A percentile compares a stretch with the other conserved stretches of the same genome.
Conservation (phyloP, 768 basidiomycete genomes). For the Leccinum disarticulatum region DNA sequence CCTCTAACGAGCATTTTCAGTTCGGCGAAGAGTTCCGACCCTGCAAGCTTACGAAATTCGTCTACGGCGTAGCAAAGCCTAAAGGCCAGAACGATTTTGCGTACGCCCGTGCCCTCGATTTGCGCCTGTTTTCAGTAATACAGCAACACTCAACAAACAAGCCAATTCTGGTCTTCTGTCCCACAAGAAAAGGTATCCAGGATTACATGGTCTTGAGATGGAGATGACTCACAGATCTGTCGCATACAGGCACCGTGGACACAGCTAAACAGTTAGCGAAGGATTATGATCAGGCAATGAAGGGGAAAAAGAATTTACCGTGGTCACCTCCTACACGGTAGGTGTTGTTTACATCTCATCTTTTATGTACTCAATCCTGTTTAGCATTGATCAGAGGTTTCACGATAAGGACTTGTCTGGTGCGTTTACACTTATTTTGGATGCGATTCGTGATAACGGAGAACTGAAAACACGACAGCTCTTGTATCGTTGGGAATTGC, state of each 20-base stretch:
- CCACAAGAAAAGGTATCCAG: conserved; percentile 76
- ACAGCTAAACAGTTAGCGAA: conserved; percentile 80
- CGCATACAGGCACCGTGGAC: conserved; percentile 47
- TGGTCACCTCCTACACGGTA: conserved; percentile 68
- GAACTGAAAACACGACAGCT: conserved; percentile 37
- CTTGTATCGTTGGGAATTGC: conserved; percentile 78
- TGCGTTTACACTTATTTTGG: conserved; percentile 15
- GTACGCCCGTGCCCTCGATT: conserved; percentile 70
- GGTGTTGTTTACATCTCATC: background rate
- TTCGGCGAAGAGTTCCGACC: conserved; percentile 94
- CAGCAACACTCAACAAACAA: conserved; percentile 73
- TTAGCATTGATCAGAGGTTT: conserved; percentile 57
- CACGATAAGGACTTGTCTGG: conserved; percentile 63
- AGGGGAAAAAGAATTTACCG: conserved; percentile 51
- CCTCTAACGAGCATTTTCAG: conserved; percentile 38
- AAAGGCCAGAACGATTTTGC: conserved; percentile 76
- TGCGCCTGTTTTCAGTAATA: conserved; percentile 69
- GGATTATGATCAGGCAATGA: conserved; percentile 60
- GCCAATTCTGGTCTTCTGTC: conserved; percentile 85
- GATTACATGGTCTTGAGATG: conserved; percentile 1
- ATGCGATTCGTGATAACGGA: background rate
- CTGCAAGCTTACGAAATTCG: conserved; percentile 71
- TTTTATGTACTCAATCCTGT: conserved; percentile 1
- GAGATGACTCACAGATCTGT: background rate
- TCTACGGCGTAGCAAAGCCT: conserved; percentile 66